Evolutionary conservation across 371 early-diverging fungal species (phyloP).

Genomic region (Neoconidiobolus thromboides): DNA sequence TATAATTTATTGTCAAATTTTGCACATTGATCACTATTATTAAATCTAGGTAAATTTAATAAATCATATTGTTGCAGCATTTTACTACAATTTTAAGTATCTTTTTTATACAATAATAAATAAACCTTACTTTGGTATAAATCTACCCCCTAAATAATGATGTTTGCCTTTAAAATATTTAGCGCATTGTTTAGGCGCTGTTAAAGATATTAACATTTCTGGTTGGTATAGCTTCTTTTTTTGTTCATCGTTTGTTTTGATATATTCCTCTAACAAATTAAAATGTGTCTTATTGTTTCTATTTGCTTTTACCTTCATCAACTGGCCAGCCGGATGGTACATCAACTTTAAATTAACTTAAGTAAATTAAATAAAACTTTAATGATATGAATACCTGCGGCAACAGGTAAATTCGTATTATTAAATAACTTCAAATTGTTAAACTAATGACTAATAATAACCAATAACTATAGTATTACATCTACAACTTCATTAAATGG

Average conservation of each 20-base stretch:
- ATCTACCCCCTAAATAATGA: conserved; percentile 79
- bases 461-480: background rate
- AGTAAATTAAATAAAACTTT: background rate
- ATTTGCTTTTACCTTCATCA: conserved; percentile 32
- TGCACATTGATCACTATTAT: too few relatives aligned
- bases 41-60: too few relatives aligned
- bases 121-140: conserved; percentile 37
- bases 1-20: too few relatives aligned
- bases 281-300: background rate
- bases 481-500: background rate
- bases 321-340: conserved; percentile 93
- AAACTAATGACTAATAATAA: background rate
- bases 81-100: too few relatives aligned
- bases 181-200: conserved; percentile 70
- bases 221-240: conserved; percentile 34
- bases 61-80: too few relatives aligned
- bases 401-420: background rate
- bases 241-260: conserved; percentile 8
- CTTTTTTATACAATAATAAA: too few relatives aligned
- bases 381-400: background rate
- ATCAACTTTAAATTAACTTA: conserved; percentile 32
- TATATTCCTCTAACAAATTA: conserved; percentile 10
- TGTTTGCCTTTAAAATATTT: conserved; percentile 40
- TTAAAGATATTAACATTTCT: conserved; percentile 67
- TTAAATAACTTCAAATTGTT: too few relatives aligned